These are phyloP conservation scores for Nakazawaea anatomiae DNA, from an alignment of 805 yeast species.

Conservation along the genomic window DNA sequence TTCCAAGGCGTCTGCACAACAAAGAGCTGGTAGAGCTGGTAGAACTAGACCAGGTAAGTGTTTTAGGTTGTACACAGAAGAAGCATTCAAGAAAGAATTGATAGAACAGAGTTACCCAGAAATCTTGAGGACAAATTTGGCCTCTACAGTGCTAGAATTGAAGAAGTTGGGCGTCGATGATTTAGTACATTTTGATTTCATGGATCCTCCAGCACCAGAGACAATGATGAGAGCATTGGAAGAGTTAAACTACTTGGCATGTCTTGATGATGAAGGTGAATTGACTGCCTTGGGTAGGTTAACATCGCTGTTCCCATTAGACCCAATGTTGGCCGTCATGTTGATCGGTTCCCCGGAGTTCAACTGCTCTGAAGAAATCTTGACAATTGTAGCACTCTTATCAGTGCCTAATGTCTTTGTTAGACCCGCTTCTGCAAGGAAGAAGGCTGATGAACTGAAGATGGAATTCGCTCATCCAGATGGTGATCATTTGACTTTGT, in stretches of 20 bases:
- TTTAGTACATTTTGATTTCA: conserved; percentile 94
- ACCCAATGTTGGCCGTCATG: conserved; percentile 93
- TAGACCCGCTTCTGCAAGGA: conserved; percentile 82
- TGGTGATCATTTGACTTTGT: conserved; percentile 89
- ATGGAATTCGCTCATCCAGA: conserved; percentile 84
- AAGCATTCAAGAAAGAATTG: conserved; percentile 88
- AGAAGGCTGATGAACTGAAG: conserved; percentile 89
- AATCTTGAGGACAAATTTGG: conserved; percentile 82
- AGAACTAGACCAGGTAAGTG: conserved; percentile 98
- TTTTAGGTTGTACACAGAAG: conserved; percentile 93
- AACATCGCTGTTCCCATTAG: conserved; percentile 91
- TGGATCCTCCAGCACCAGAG: conserved; percentile 99
- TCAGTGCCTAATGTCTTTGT: conserved; percentile 94
- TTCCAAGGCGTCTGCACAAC: conserved; percentile 96
- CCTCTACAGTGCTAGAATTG: conserved; percentile 87
- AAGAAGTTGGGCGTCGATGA: conserved; percentile 94
- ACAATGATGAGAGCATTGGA: conserved; percentile 99
- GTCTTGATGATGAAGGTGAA: conserved; percentile 89
- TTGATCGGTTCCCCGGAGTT: conserved; percentile 82
- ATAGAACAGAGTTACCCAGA: conserved; percentile 96
- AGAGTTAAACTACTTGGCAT: conserved; percentile 84
- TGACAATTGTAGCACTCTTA: conserved; percentile 82
- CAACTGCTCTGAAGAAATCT: conserved; percentile 81
- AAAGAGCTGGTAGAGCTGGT: conserved; percentile 99
- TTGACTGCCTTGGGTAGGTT: conserved; percentile 83